phyloP scores from a whole-genome alignment of 805 yeast species.

The Vanderwaltozyma yarrowii region DNA sequence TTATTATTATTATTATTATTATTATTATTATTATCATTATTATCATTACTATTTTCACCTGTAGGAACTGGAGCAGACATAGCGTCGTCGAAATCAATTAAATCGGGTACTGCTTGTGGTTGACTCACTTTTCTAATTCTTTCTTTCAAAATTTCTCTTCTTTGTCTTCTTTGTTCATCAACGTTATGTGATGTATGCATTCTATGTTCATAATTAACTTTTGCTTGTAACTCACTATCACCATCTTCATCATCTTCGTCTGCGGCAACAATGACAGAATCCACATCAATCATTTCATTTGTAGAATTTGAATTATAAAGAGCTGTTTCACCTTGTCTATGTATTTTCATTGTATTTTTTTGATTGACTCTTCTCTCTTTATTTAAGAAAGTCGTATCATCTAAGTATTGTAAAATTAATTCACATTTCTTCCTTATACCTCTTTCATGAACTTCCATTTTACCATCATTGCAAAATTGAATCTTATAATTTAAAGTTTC shows the following conservation, averaged over 20 bases:
- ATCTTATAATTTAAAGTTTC: slow-evolving; percentile 25
- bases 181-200: slow-evolving; percentile 19
- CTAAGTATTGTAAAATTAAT: slow-evolving; percentile 20
- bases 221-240: slow-evolving; percentile 3
- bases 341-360: slow-evolving; percentile 24
- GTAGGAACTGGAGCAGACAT: not conserved
- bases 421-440: slow-evolving; percentile 30
- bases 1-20: slow-evolving; percentile 2
- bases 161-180: slow-evolving; percentile 29
- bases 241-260: slow-evolving; percentile 4
- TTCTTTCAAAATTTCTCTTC: slow-evolving; percentile 29
- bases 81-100: slow-evolving; percentile 23
- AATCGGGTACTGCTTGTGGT: slow-evolving; percentile 20
- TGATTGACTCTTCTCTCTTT: slow-evolving; percentile 22
- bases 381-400: slow-evolving; percentile 23
- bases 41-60: not conserved
- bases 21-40: not conserved
- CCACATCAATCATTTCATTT: slow-evolving; percentile 1
- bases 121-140: slow-evolving; percentile 20
- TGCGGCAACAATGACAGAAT: slow-evolving; percentile 2
- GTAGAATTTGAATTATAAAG: slow-evolving; percentile 1
- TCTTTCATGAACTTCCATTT: slow-evolving; percentile 31
- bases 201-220: slow-evolving; percentile 4
- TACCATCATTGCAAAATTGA: slow-evolving; percentile 27
- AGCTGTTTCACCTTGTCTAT: slow-evolving; percentile 20